Conservation (phyloP, 352 stramenopile species). For the Bremia lactucae region DNA sequence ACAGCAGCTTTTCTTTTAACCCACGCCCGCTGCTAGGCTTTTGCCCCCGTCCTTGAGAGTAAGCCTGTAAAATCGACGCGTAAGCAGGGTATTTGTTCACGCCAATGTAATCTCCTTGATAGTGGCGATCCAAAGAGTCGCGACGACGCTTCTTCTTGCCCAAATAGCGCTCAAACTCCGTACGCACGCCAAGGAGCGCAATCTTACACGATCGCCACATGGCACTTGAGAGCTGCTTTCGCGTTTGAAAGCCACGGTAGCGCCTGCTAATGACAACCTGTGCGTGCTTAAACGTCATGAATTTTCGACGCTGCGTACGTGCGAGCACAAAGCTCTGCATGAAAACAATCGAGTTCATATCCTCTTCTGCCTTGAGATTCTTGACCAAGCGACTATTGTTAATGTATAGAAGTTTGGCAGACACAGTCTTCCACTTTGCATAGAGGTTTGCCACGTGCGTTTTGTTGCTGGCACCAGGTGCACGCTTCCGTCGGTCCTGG, state of each 20-base stretch:
- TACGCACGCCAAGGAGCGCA: constrained; percentile 63
- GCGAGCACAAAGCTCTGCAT: constrained; percentile 64
- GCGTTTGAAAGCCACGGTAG: constrained; percentile 63
- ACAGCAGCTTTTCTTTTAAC: constrained; percentile 49
- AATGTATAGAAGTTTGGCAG: constrained; percentile 35
- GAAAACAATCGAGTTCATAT: constrained; percentile 60
- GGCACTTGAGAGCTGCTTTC: constrained; percentile 52
- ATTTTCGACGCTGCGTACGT: constrained; percentile 33
- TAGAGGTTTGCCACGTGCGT: constrained; percentile 44
- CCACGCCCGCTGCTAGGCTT: constrained; percentile 16
- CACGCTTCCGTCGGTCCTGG: constrained; percentile 55
- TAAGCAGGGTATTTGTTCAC: constrained; percentile 62
- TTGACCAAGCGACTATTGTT: constrained; percentile 35
- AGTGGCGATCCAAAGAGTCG: constrained; percentile 62
- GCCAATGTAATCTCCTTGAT: constrained; percentile 73
- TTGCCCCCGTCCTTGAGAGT: constrained; percentile 19
- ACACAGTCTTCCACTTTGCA: constrained; percentile 43
- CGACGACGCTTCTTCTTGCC: constrained; percentile 81
- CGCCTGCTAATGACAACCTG: constrained; percentile 72
- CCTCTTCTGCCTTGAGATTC: constrained; percentile 46
- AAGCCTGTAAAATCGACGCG: constrained; percentile 44
- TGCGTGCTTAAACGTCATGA: constrained; percentile 44
- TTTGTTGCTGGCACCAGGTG: constrained; percentile 44
- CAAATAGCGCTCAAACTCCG: constrained; percentile 76
- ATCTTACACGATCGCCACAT: constrained; percentile 67